Evolutionary conservation across 768 basidiomycete species (phyloP), one percentile per base, ranked within the genome.

Genomic region (Collybia nuda): DNA sequence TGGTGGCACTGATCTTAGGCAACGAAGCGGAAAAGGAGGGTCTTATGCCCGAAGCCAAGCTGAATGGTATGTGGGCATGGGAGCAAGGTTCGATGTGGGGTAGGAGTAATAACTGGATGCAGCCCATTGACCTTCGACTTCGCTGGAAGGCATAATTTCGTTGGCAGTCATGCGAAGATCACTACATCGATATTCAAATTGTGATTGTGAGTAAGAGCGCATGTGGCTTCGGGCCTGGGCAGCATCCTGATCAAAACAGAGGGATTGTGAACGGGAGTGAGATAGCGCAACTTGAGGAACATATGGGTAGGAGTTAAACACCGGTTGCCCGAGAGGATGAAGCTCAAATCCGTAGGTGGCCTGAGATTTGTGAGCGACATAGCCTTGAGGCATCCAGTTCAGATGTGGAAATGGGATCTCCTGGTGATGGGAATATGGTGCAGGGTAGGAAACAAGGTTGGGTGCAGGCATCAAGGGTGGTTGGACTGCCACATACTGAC

Each of bases 401-500:
- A 65, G 71, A 54, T 73, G 70, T 41, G 60, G 51, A 44, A 68
- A 73, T 18, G 61, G 57, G 19, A 64, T 52, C 22, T 75, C 75
- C 32, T 59, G 67, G 32, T 62, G 51, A 17, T 69, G 62, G 44
- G 64, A 71, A 51, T 69, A 72, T 22, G 62, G 53, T 23, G 66
- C 49, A 29, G 71, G 66, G 59, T 71, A 78, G 56, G 70, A 48
- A 53, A 68, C 53, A 59, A 71, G 47, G 67, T 70, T 55, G 26
- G 72, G 63, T 21, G 32, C 12, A 32, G 32, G 32, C 32, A 70
- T 58, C 24, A 76, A 63, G 17, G 79, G 65, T 15, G 85, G 74
- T 48, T 82, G 84, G 26, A 85, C 80, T 14, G 85, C 86, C 38
- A 86, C 71, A 51, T 90, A 90, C 38, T 82, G 78, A 2, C 79